These are phyloP conservation scores for Oryza longistaminata DNA, from an alignment of 176 grass and related monocot species.

Conservation along the genomic window DNA sequence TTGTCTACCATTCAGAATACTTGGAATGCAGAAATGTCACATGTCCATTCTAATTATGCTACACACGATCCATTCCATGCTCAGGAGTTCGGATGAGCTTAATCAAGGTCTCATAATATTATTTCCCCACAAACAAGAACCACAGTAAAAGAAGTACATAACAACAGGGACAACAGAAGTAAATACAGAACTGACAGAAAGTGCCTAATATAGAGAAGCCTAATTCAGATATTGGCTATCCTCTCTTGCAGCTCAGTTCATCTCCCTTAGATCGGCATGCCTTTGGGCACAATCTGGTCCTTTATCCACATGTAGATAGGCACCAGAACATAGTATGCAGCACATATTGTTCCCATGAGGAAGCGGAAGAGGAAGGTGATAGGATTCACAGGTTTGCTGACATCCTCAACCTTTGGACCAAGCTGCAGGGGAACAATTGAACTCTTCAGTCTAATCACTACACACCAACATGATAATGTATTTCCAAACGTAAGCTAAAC, in stretches of 20 bases:
- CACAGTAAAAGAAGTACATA: conserved; percentile 26
- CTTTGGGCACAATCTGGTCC: conserved; percentile 92
- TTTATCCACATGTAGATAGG: conserved; percentile 99
- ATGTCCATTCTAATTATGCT: conserved; percentile 28
- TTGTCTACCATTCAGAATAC: conserved; percentile 6
- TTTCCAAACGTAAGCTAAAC: not conserved
- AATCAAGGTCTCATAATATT: conserved; percentile 35
- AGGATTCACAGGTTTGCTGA: conserved; percentile 73
- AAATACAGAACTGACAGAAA: conserved; percentile 35
- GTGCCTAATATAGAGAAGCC: conserved; percentile 51
- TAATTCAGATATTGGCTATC: conserved; percentile 39
- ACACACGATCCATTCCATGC: conserved; percentile 19
- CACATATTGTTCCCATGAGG: conserved; percentile 66
- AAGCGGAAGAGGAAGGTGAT: conserved; percentile 73
- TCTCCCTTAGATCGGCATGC: conserved; percentile 70
- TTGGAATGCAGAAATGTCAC: conserved; percentile 5
- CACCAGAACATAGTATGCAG: conserved; percentile 86
- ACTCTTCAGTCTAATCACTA: not conserved
- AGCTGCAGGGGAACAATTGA: conserved; percentile 51
- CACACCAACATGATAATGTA: not conserved
- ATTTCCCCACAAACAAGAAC: conserved; percentile 35
- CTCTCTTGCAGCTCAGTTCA: conserved; percentile 27
- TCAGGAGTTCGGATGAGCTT: not conserved
- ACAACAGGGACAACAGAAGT: conserved; percentile 26
- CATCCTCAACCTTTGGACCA: conserved; percentile 85